A percentile compares a stretch with the other conserved stretches of the same genome.
phyloP scores from a whole-genome alignment of 257 asterid genomes.

The Plantago major region DNA sequence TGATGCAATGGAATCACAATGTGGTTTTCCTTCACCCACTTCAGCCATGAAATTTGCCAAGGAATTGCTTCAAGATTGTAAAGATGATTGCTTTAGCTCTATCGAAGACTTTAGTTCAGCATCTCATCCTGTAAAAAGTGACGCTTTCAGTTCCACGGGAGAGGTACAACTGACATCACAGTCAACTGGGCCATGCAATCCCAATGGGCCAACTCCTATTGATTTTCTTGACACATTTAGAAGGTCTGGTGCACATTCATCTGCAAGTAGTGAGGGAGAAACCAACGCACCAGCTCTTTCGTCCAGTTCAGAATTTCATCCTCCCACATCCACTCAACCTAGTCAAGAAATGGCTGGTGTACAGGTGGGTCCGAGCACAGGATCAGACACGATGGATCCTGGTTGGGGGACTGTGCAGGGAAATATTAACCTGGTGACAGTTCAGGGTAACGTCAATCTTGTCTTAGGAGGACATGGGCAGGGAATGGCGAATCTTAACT shows the following conservation, averaged over 20 bases:
- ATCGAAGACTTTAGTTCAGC: constrained; percentile 44
- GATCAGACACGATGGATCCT: constrained; percentile 41
- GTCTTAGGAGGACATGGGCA: constrained; percentile 64
- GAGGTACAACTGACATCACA: constrained; percentile 28
- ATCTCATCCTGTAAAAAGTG: constrained; percentile 30
- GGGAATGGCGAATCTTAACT: constrained; percentile 48
- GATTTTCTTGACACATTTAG: constrained; percentile 45
- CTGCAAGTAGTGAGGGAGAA: constrained; percentile 82
- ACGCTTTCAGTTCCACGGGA: constrained; percentile 47
- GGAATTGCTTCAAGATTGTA: constrained; percentile 42
- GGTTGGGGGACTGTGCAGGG: constrained; percentile 63
- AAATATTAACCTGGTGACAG: constrained; percentile 58
- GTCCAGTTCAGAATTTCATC: constrained; percentile 43
- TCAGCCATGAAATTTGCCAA: constrained; percentile 50
- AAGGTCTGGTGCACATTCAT: constrained; percentile 57
- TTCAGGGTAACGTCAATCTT: constrained; percentile 66
- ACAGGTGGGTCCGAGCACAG: constrained; percentile 25
- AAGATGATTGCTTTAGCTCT: constrained; percentile 53
- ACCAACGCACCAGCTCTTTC: constrained; percentile 41
- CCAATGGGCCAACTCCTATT: constrained; percentile 15
- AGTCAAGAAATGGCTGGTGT: constrained; percentile 36
- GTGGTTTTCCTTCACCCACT: constrained; percentile 42
- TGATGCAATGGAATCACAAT: constrained; percentile 62
- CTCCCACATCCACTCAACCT: constrained; percentile 31
- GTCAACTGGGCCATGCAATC: constrained; percentile 23